These are phyloP conservation scores for Ustilago esculenta DNA, from an alignment of 1,284 basidiomycete genomes.

Conservation along the genomic window DNA sequence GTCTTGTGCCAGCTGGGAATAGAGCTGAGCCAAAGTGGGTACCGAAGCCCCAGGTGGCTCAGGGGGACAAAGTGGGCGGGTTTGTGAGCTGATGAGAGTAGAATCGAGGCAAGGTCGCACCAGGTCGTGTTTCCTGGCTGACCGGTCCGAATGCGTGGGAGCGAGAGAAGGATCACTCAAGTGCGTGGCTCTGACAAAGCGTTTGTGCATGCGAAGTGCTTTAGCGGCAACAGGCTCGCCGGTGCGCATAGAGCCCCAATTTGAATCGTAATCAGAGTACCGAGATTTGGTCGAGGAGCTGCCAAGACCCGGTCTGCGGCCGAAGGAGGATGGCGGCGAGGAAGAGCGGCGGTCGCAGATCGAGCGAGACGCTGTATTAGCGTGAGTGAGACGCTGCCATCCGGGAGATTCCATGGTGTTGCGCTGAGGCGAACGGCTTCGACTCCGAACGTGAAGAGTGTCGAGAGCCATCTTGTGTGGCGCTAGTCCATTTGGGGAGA, in stretches of 20 bases:
- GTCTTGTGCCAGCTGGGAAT: conserved; percentile 19
- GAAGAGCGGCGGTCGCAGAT: not conserved
- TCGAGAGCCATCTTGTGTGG: conserved; percentile 43
- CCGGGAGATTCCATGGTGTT: not conserved
- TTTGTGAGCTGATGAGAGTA: no score
- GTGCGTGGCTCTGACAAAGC: conserved; percentile 29
- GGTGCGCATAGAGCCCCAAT: conserved; percentile 14
- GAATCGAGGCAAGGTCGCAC: no score
- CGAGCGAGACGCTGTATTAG: no score
- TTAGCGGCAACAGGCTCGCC: conserved; percentile 6
- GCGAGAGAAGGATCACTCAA: conserved; percentile 24
- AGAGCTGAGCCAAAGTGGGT: conserved; percentile 19
- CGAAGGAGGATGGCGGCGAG: not conserved
- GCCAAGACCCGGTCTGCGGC: conserved; percentile 11
- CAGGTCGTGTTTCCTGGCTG: not conserved
- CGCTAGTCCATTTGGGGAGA: no score
- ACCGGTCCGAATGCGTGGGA: not conserved
- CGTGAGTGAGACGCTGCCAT: conserved; percentile 5
- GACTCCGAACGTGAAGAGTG: conserved; percentile 24
- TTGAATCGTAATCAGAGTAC: not conserved
- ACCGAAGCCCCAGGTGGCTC: no score
- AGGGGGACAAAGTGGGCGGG: no score
- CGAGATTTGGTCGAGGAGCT: not conserved
- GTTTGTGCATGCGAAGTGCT: conserved; percentile 17
- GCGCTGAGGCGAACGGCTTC: conserved; percentile 1